phyloP scores from a whole-genome alignment of 345 rosid species.

The Brassica incana region DNA sequence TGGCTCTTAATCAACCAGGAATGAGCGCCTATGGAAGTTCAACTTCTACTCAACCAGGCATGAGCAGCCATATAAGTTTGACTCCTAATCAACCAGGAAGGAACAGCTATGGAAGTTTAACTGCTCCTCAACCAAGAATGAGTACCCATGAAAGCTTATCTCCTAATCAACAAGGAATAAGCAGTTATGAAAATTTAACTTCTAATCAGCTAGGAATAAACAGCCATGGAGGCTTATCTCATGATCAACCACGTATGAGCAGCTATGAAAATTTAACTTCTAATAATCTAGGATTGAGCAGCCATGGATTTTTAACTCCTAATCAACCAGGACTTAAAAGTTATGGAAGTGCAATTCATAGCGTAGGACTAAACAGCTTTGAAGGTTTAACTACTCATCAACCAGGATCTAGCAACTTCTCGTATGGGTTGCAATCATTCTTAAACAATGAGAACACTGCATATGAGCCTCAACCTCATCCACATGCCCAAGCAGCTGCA shows the following conservation, averaged over 20 bases:
- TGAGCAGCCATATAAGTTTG: not conserved
- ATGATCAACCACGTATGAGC: not conserved
- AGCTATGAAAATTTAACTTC: not conserved
- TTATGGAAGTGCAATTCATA: not conserved
- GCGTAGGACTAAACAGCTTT: not conserved
- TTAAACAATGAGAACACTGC: slow-evolving; percentile 14
- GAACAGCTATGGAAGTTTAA: not conserved
- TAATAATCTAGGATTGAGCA: not conserved
- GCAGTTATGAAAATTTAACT: not conserved
- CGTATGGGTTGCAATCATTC: slow-evolving; percentile 13
- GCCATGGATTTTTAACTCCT: not conserved
- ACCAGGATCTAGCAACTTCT: slow-evolving; percentile 19
- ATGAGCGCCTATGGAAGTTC: not conserved
- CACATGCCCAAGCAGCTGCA: not conserved
- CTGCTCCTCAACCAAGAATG: not conserved
- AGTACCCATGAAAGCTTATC: not conserved
- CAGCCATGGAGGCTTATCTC: not conserved
- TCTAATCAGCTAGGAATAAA: not conserved
- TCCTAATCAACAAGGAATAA: not conserved
- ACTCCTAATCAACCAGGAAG: not conserved
- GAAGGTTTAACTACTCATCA: slow-evolving; percentile 15
- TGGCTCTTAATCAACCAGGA: not conserved
- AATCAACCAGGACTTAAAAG: not conserved
- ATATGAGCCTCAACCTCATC: not conserved
- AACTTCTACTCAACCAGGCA: not conserved